Evolutionary conservation across 2,329 filamentous ascomycete species (phyloP).

Genomic region (Pseudocercospora fuligena): DNA sequence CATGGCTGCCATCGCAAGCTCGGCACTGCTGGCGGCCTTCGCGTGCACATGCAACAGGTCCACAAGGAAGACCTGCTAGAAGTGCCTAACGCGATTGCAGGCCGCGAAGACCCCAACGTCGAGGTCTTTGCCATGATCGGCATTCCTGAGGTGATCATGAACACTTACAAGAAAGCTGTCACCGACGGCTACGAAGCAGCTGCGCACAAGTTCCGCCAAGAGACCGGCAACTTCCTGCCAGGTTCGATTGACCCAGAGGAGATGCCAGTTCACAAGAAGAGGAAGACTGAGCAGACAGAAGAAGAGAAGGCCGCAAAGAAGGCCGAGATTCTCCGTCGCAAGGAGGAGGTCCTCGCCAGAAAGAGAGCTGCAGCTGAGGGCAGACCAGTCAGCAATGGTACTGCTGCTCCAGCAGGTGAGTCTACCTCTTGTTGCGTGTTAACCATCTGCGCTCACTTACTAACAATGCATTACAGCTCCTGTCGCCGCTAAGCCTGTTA

Average conservation of each 20-base stretch:
- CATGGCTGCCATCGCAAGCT: conserved; percentile 84
- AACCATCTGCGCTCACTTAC: background rate
- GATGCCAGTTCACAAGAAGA: conserved; percentile 9
- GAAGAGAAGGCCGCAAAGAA: conserved; percentile 13
- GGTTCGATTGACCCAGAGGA: conserved; percentile 29
- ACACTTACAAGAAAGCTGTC: conserved; percentile 85
- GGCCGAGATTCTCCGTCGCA: conserved; percentile 6
- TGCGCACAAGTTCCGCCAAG: conserved; percentile 70
- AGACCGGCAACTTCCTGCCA: conserved; percentile 79
- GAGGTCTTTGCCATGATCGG: conserved; percentile 99
- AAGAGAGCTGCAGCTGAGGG: conserved; percentile 8
- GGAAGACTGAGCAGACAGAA: conserved; percentile 1
- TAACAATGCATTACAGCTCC: background rate
- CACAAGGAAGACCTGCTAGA: conserved; percentile 89
- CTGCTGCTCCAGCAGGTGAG: conserved; percentile 7
- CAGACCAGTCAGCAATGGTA: background rate
- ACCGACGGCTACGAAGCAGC: conserved; percentile 85
- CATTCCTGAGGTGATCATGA: conserved; percentile 82
- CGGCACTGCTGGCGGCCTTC: conserved; percentile 93
- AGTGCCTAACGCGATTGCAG: conserved; percentile 90
- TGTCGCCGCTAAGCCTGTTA: background rate
- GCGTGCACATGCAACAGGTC: conserved; percentile 97
- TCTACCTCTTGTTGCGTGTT: background rate
- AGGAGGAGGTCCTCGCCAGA: background rate
- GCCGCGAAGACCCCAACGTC: conserved; percentile 81